A percentile compares a stretch with the other conserved stretches of the same genome.
phyloP scores from a whole-genome alignment of 306 rosid genomes.

The Glycine latifolia region DNA sequence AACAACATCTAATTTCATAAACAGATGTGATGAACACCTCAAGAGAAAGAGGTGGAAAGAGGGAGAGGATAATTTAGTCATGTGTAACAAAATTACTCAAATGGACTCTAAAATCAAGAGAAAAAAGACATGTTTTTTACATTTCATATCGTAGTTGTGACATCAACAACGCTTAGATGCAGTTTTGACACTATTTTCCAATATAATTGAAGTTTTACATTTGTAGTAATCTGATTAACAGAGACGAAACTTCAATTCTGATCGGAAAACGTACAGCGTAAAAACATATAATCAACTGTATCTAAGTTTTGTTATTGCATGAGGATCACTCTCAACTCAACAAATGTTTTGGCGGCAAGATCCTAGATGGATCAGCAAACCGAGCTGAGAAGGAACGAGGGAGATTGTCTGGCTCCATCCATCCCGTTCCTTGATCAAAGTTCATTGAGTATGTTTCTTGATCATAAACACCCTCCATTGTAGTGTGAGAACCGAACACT shows the following conservation, averaged over 20 bases:
- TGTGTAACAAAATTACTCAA: background rate
- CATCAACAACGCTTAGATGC: background rate
- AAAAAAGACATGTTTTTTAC: background rate
- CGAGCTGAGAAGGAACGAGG: conserved; percentile 76
- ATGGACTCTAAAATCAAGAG: conserved; percentile 13
- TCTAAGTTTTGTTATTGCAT: background rate
- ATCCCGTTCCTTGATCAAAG: conserved; percentile 64
- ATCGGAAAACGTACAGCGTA: too few relatives aligned
- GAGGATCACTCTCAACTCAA: conserved; percentile 33
- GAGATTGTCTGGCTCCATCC: conserved; percentile 68
- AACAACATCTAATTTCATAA: conserved; percentile 27
- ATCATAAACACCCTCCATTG: conserved; percentile 53
- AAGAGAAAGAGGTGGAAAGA: background rate
- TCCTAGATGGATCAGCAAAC: conserved; percentile 67
- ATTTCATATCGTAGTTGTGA: background rate
- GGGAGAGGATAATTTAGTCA: background rate
- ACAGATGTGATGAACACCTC: conserved; percentile 6
- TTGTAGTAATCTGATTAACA: too few relatives aligned
- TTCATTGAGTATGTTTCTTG: conserved; percentile 61
- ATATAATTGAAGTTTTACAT: background rate
- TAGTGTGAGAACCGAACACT: conserved; percentile 44
- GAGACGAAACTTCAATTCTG: too few relatives aligned
- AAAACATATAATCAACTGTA: background rate
- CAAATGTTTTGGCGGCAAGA: conserved; percentile 49
- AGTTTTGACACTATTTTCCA: background rate